Evolutionary conservation across 768 basidiomycete genomes (phyloP), one percentile per base, ranked within the genome.

Genomic region (Nidularia sp.): DNA sequence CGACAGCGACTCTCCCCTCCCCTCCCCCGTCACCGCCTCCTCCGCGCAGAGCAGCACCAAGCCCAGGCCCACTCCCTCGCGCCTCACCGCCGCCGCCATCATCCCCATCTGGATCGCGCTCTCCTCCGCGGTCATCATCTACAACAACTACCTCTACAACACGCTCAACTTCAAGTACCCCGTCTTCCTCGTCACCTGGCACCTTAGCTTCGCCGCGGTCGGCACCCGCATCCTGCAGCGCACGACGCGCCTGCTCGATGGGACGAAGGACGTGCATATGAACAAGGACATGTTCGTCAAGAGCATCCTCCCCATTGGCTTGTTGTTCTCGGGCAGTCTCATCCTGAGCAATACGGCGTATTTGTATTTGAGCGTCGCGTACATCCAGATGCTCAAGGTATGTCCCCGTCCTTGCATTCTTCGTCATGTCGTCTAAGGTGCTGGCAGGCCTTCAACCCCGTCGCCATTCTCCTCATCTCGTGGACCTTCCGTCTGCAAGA

Each of bases 331-430:
- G 34, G 96, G 87, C 25, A 93, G 89, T 53, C 81, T 98, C 50
- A 76, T 98, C 60, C 77, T 95, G 53, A 88, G 85, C 71, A 98
- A 98, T 70, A 90, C 88, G 1, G 93, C 93, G 2, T 96, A 95
- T 68, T 84, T 97, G 18, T 86, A 92, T 61, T 83, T 98, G 57
- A 88, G 85, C 58, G 92, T 96, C 8, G 84, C 91, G 0, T 98
- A 96, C 70, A 98, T 98, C 59, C 96, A 98, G 69, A 93, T 98
- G 92, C 84, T 95, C 66, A 93, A 93, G 81, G 88, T 86, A 36
- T 34, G 74, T 58, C 10, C 42, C 29, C 15, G 13, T 39, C 44
- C 12, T 25, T 15, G 39, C 48, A 47, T 36, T 32, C 8, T 32
- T 18, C 43, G 34, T 9, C 34, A 45, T 18, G 31, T 15, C 29